Percentiles rank a stretch among this genome's conserved stretches.
Conservation (phyloP, 1,139 yeast genomes). For the Pneumocystis oryctolagi region DNA sequence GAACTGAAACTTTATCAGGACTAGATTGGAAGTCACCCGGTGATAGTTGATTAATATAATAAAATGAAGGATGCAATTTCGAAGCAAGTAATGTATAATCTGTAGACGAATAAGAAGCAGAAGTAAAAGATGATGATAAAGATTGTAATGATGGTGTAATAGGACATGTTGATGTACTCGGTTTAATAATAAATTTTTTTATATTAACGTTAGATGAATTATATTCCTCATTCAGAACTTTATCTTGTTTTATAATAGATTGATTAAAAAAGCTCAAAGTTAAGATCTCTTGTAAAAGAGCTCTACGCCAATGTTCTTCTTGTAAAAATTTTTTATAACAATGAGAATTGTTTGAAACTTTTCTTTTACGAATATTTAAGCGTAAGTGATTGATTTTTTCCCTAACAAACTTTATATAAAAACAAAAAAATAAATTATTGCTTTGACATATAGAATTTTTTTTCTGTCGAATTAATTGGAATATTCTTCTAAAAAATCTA, state of each 20-base stretch:
- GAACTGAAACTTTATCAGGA: not conserved
- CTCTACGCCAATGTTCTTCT: not conserved
- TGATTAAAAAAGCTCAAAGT: not conserved
- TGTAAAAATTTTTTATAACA: not conserved
- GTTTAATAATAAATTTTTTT: not conserved
- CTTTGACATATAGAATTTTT: not conserved
- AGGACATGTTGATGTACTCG: not conserved
- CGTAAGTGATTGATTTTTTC: not conserved
- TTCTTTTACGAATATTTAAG: not conserved
- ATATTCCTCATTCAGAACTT: not conserved
- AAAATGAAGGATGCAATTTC: not conserved
- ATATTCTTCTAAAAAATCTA: not conserved
- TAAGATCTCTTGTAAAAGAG: not conserved
- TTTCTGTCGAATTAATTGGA: not conserved
- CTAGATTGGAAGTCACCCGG: not conserved
- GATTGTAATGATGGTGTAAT: not conserved
- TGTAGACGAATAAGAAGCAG: not conserved
- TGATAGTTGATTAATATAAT: not conserved
- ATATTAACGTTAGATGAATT: not conserved
- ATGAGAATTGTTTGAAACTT: not conserved
- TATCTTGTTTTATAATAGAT: not conserved
- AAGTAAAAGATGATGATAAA: not conserved
- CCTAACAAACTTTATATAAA: not conserved
- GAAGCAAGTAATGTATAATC: not conserved
- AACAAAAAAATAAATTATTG: not conserved